These are phyloP conservation scores for Aspergillus fumigatiaffinis DNA, from an alignment of 2,329 filamentous ascomycete species.

Conservation along the genomic window DNA sequence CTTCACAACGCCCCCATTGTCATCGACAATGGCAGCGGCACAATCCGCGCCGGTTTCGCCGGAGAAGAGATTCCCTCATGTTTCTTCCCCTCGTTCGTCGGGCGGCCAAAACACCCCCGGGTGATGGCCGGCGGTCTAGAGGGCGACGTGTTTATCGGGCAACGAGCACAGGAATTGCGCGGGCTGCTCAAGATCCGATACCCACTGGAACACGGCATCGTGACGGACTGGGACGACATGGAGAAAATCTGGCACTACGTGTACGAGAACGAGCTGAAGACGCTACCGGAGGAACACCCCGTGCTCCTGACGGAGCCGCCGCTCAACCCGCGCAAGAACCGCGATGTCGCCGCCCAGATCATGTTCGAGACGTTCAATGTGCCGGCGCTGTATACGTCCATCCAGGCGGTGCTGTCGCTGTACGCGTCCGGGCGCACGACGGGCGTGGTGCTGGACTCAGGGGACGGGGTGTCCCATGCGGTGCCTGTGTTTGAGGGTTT, in stretches of 20 bases:
- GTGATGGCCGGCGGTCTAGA: slow-evolving; percentile 95
- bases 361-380: slow-evolving; percentile 99
- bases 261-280: slow-evolving; percentile 93
- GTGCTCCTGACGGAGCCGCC: slow-evolving; percentile 95
- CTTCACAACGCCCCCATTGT: slow-evolving; percentile 98
- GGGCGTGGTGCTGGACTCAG: slow-evolving; percentile 90
- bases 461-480: slow-evolving; percentile 93
- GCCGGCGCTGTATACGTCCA: slow-evolving; percentile 90
- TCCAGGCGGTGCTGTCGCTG: slow-evolving; percentile 91
- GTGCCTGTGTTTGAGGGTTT: slow-evolving; percentile 98
- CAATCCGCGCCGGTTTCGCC: slow-evolving; percentile 93
- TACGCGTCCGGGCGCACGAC: slow-evolving; percentile 96
- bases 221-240: slow-evolving; percentile 99
- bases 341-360: slow-evolving; percentile 93
- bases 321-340: slow-evolving; percentile 90
- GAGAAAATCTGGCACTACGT: slow-evolving; percentile 99
- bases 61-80: slow-evolving; percentile 95
- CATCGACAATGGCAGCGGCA: slow-evolving; percentile 97
- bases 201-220: slow-evolving; percentile 93
- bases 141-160: slow-evolving; percentile 94
- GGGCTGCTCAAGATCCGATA: slow-evolving; percentile 94
- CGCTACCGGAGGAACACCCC: slow-evolving; percentile 96
- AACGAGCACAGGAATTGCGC: slow-evolving; percentile 83
- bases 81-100: slow-evolving; percentile 96
- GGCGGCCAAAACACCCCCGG: slow-evolving; percentile 88